Conservation (phyloP, 2,329 filamentous ascomycete species). For the Stromatinia cepivora region DNA sequence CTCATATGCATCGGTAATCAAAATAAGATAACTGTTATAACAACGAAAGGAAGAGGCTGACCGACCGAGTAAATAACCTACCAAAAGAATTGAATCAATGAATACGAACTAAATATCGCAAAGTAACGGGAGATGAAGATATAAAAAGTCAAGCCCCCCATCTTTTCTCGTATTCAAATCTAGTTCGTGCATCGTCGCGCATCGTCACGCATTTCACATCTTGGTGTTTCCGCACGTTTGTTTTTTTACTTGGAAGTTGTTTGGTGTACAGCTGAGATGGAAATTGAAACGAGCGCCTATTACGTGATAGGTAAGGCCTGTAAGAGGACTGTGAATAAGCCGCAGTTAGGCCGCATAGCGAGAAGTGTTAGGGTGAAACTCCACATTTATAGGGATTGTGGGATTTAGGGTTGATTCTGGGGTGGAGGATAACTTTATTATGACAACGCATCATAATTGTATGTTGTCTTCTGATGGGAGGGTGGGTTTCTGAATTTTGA, state of each 20-base stretch:
- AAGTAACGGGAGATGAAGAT: not conserved
- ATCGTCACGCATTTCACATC: too few relatives aligned
- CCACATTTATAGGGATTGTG: not conserved
- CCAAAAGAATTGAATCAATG: not conserved
- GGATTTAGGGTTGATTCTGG: not conserved
- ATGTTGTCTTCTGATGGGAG: not conserved
- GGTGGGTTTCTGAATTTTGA: accelerated
- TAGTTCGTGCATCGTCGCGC: not conserved
- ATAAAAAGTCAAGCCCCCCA: not conserved
- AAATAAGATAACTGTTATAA: not conserved
- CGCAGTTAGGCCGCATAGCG: not conserved
- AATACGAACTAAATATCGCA: not conserved
- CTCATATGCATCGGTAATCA: too few relatives aligned
- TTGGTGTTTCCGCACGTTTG: slow-evolving; percentile 11
- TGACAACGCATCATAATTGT: not conserved
- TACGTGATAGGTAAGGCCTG: not conserved
- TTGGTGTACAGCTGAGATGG: not conserved
- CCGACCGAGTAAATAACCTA: not conserved
- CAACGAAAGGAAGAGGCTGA: not conserved
- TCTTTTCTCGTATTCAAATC: not conserved
- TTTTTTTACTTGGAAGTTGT: not conserved
- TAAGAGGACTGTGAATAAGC: not conserved
- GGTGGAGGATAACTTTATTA: not conserved
- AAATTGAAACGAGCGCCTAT: slow-evolving; percentile 2
- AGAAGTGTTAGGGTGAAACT: too few relatives aligned